Percentiles rank a stretch among this genome's conserved stretches.
Conservation (phyloP, 2,329 filamentous ascomycete genomes). For the Colletotrichum spinosum region DNA sequence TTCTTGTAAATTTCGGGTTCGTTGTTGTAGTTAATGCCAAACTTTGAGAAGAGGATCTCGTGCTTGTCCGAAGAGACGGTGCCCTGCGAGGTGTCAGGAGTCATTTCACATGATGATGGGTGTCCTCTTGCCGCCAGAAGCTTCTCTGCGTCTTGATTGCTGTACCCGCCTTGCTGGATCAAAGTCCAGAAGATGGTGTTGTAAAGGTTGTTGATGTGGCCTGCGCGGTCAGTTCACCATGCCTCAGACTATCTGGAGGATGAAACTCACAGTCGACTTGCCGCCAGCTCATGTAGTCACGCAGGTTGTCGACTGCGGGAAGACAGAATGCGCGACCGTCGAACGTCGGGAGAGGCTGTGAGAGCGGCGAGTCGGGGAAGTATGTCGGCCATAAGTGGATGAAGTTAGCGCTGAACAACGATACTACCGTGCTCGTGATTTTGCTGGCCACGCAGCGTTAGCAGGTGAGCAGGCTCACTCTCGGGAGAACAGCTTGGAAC, state of each 20-base stretch:
- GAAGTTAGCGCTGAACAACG: slow-evolving; percentile 94
- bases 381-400: slow-evolving; percentile 81
- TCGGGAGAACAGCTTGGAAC: slow-evolving; percentile 1
- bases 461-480: slow-evolving; percentile 11
- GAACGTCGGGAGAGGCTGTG: slow-evolving; percentile 85
- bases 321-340: slow-evolving; percentile 94
- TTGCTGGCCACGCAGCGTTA: slow-evolving; percentile 68
- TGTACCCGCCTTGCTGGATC: slow-evolving; percentile 81
- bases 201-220: slow-evolving; percentile 98
- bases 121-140: slow-evolving; percentile 72
- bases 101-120: not conserved
- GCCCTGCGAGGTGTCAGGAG: slow-evolving; percentile 65
- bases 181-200: slow-evolving; percentile 97
- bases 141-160: slow-evolving; percentile 82
- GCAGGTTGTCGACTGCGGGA: slow-evolving; percentile 82
- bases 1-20: slow-evolving; percentile 94
- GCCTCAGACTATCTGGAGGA: not conserved
- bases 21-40: slow-evolving; percentile 97
- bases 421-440: slow-evolving; percentile 89
- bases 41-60: slow-evolving; percentile 90
- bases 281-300: slow-evolving; percentile 97
- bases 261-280: slow-evolving; percentile 86
- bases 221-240: slow-evolving; percentile 53
- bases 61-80: slow-evolving; percentile 91
- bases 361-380: slow-evolving; percentile 78